Evolutionary conservation across 2,329 filamentous ascomycete species (phyloP).

Genomic region (Talaromyces sp.): DNA sequence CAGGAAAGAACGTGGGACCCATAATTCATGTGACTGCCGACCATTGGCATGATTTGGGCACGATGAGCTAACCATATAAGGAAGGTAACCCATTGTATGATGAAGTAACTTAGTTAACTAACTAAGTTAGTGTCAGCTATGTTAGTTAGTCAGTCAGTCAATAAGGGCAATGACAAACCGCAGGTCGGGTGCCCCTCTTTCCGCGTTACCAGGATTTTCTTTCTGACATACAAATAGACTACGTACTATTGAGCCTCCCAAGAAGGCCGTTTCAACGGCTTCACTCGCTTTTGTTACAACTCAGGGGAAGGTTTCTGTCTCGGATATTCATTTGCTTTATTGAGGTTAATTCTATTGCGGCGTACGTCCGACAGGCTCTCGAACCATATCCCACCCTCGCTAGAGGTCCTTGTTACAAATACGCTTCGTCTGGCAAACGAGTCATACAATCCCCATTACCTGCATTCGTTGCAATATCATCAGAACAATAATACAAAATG

Average conservation of each 20-base stretch:
- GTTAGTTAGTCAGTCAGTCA: no score
- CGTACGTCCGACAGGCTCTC: neutral
- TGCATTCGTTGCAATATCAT: neutral
- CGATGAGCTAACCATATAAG: neutral
- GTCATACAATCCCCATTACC: neutral
- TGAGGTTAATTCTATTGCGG: neutral
- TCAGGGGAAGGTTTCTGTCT: neutral
- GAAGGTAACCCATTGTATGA: neutral
- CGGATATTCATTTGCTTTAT: neutral
- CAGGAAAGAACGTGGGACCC: conserved; percentile 3
- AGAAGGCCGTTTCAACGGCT: conserved; percentile 9
- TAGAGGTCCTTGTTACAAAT: neutral
- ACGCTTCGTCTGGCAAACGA: neutral
- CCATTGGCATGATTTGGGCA: neutral
- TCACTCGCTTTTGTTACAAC: neutral
- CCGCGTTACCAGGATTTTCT: conserved; percentile 6
- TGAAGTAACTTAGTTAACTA: no score
- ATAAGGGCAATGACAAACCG: neutral
- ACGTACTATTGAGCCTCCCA: conserved; percentile 8
- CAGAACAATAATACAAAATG: conserved; percentile 17
- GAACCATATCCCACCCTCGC: neutral
- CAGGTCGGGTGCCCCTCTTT: conserved; percentile 15
- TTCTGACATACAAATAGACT: neutral
- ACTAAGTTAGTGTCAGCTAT: no score
- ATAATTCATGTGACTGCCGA: conserved; percentile 10